Base-by-base conservation (phyloP, 306 rosid species). In the Datisca glomerata region DNA sequence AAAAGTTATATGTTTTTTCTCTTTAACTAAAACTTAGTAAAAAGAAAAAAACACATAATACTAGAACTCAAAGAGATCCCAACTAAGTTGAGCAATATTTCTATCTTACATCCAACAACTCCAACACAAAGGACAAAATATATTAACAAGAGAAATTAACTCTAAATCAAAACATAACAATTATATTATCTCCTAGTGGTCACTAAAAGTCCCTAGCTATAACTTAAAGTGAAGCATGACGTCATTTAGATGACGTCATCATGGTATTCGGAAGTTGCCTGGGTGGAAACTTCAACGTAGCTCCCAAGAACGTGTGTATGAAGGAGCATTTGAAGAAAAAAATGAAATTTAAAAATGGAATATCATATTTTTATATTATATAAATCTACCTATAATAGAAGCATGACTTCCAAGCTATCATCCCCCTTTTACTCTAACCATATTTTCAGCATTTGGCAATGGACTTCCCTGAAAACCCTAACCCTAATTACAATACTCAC, bases 261-360 rank as follows among this genome's bases (percentile, higher is more conserved):
- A 20, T 8, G n/a, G 2, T 47, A 1, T 9, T 7, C n/a, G 4
- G 12, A 24, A 28, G 0, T 9, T 21, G 68, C 18, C 3, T 12
- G 2, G 4, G 40, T 44, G 51, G 76, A 70, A 65, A 45, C 55
- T 70, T 67, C 86, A 10, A n/a, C 23, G 66, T 39, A 57, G 24
- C 43, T 16, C 45, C 61, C 31, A 37, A 53, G 80, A 70, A 76
- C 34, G 57, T 60, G 65, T 43, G 10, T 40, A 45, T 3, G 86
- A 67, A 76, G 34, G 57, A 49, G 60, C 64, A 14, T 36, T 20
- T 33, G 34, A 28, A 48, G 37, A 33, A 36, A n/a, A 36, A 24
- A 1, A 47, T 8, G 6, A 29, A 31, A 2, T 24, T 12, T 24
- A 12, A 24, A 36, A 11, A 49, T 57, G 2, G 12, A 7, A 14